Percentiles rank a stretch among this genome's conserved stretches.
These are phyloP conservation scores for Colletotrichum echinochloae DNA, from an alignment of 2,329 filamentous ascomycete species.

Conservation along the genomic window DNA sequence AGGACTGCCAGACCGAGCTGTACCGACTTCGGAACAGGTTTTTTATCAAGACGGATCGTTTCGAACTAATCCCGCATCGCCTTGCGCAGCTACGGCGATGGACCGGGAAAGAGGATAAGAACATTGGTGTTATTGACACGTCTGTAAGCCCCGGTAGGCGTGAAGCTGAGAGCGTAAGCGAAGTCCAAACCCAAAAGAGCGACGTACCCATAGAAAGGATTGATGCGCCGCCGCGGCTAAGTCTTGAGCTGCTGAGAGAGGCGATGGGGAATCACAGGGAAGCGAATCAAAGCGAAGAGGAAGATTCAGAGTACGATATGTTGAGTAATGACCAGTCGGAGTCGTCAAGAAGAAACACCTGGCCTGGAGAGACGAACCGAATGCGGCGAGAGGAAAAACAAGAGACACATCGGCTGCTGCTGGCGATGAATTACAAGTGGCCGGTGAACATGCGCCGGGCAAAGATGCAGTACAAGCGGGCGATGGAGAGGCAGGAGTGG, in stretches of 20 bases:
- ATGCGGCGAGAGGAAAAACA: not conserved
- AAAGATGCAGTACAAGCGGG: constrained; percentile 15
- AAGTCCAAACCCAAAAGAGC: not conserved
- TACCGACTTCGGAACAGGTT: constrained; percentile 8
- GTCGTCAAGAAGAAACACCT: not conserved
- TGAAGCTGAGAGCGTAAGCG: not conserved
- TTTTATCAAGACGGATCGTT: constrained; percentile 5
- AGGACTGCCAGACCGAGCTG: constrained; percentile 46
- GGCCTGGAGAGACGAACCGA: not conserved
- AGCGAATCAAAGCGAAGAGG: not conserved
- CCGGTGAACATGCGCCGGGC: constrained; percentile 27
- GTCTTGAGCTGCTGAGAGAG: not conserved
- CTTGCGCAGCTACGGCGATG: constrained; percentile 11
- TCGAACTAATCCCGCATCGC: constrained; percentile 1
- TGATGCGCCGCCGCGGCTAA: not conserved
- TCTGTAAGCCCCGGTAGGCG: not conserved
- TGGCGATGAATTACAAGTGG: constrained; percentile 22
- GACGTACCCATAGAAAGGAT: not conserved
- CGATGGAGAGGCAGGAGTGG: constrained; percentile 26
- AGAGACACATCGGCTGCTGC: constrained; percentile 5
- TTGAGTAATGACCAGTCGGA: too few relatives aligned
- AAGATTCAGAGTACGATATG: not conserved
- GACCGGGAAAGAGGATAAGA: not conserved
- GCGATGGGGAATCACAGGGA: not conserved
- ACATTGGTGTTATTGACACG: not conserved